Evolutionary conservation across 148 eudicot genomes (phyloP).

Genomic region (Nepenthes gracilis): DNA sequence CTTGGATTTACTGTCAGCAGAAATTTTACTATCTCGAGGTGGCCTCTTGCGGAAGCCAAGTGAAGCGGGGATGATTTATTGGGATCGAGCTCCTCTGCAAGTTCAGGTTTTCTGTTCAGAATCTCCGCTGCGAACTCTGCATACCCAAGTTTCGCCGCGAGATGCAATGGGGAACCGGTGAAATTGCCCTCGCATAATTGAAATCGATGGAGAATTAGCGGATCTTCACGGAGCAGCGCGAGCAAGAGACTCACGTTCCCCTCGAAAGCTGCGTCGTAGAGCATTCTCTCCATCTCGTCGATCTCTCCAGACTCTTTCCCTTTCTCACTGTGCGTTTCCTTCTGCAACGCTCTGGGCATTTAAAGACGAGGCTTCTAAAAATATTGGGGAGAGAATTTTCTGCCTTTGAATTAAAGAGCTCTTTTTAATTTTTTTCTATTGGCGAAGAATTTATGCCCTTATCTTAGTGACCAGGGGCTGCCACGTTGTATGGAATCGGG

Average conservation of each 20-base stretch:
- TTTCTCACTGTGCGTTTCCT: background rate
- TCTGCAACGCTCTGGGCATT: too few species aligned
- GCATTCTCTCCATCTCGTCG: background rate
- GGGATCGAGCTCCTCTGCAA: conserved; percentile 18
- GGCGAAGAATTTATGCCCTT: too few species aligned
- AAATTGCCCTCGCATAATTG: background rate
- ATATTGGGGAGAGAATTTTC: too few species aligned
- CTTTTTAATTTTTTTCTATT: too few species aligned
- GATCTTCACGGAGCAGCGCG: conserved; percentile 14
- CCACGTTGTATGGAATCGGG: too few species aligned
- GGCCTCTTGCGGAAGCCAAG: conserved; percentile 23
- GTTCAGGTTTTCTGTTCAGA: conserved; percentile 14
- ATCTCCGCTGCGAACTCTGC: conserved; percentile 18
- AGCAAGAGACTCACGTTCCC: conserved; percentile 6
- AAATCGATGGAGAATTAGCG: conserved; percentile 20
- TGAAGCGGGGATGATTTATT: conserved; percentile 26
- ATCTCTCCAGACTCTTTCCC: too few species aligned
- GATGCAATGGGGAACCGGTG: conserved; percentile 21
- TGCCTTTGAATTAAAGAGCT: too few species aligned
- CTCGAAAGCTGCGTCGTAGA: conserved; percentile 15
- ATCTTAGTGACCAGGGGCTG: too few species aligned
- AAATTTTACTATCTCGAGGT: conserved; percentile 15
- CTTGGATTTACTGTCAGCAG: conserved; percentile 3
- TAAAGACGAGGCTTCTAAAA: too few species aligned
- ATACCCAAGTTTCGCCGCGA: conserved; percentile 24